A percentile compares a stretch with the other conserved stretches of the same genome.
Evolutionary conservation across 2,329 filamentous ascomycete species (phyloP).

Genomic region (Aspergillus transmontanensis): DNA sequence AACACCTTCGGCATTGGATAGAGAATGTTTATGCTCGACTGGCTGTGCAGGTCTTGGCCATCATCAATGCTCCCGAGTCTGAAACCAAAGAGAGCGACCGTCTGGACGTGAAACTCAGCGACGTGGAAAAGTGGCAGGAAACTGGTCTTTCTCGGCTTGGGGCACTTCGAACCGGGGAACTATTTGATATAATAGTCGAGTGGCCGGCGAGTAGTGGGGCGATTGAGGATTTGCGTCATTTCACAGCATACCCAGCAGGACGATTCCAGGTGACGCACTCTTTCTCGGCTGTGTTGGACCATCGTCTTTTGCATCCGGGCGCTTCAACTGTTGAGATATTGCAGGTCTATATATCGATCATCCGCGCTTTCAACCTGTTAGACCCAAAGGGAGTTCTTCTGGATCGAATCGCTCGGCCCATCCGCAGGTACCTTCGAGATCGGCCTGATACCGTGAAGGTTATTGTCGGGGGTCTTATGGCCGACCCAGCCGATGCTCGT

Average conservation of each 20-base stretch:
- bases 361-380: constrained; percentile 63
- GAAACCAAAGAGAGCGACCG: constrained; percentile 25
- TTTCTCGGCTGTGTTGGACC: constrained; percentile 57
- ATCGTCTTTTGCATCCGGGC: constrained; percentile 62
- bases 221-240: constrained; percentile 63
- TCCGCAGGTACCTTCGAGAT: constrained; percentile 64
- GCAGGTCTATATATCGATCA: constrained; percentile 69
- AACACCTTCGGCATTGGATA: constrained; percentile 59
- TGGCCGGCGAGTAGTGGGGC: constrained; percentile 63
- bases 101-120: constrained; percentile 39
- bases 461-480: constrained; percentile 65
- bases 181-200: constrained; percentile 65
- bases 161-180: constrained; percentile 55
- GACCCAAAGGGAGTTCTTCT: constrained; percentile 68
- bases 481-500: constrained; percentile 51
- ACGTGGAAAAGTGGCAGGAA: constrained; percentile 58
- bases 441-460: constrained; percentile 68
- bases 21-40: constrained; percentile 57
- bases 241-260: constrained; percentile 55
- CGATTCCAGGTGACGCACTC: constrained; percentile 57
- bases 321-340: constrained; percentile 68
- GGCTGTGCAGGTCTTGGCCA: constrained; percentile 52
- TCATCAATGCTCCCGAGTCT: constrained; percentile 34
- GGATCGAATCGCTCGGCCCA: constrained; percentile 66
- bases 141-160: constrained; percentile 59